Percentiles rank a stretch among this genome's conserved stretches.
Evolutionary conservation across 2,329 filamentous ascomycete species (phyloP).

Genomic region (Aurifilum marmelostoma): DNA sequence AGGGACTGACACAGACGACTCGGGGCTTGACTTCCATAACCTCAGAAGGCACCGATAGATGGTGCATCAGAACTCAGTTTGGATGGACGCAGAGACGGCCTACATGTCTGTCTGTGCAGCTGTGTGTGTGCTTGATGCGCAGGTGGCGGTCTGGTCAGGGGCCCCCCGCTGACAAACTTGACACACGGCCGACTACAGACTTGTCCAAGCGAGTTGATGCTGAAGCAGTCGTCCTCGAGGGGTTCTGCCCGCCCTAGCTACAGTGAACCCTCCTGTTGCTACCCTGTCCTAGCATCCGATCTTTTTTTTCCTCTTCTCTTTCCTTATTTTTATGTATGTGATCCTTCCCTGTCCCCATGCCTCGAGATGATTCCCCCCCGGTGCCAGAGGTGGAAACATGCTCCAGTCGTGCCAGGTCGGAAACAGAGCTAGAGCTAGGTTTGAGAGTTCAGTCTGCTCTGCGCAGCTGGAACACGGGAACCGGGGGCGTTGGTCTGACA

Average conservation of each 20-base stretch:
- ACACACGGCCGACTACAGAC: slow-evolving; percentile 13
- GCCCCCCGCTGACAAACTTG: slow-evolving; percentile 15
- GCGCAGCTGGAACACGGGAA: slow-evolving; percentile 15
- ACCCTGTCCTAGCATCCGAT: not conserved
- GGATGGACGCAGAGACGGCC: not conserved
- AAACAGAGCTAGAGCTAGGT: slow-evolving; percentile 1
- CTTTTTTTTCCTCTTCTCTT: not conserved
- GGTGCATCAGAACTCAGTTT: not conserved
- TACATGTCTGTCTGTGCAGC: not conserved
- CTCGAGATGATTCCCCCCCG: not conserved
- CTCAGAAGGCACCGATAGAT: not conserved
- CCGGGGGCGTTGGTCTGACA: slow-evolving; percentile 5
- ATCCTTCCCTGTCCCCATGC: not conserved
- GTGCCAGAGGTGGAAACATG: not conserved
- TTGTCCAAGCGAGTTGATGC: slow-evolving; percentile 14
- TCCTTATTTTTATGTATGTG: too few species aligned
- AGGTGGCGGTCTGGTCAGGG: slow-evolving; percentile 19
- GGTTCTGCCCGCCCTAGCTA: not conserved
- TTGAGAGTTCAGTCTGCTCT: slow-evolving; percentile 9
- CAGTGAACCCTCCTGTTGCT: not conserved
- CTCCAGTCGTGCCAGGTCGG: slow-evolving; percentile 12
- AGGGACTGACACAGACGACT: not conserved
- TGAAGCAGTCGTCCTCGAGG: not conserved
- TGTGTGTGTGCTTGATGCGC: not conserved
- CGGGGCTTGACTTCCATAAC: not conserved